Evolutionary conservation across 179 eudicot genomes (phyloP).

Genomic region (Spinacia oleracea): DNA sequence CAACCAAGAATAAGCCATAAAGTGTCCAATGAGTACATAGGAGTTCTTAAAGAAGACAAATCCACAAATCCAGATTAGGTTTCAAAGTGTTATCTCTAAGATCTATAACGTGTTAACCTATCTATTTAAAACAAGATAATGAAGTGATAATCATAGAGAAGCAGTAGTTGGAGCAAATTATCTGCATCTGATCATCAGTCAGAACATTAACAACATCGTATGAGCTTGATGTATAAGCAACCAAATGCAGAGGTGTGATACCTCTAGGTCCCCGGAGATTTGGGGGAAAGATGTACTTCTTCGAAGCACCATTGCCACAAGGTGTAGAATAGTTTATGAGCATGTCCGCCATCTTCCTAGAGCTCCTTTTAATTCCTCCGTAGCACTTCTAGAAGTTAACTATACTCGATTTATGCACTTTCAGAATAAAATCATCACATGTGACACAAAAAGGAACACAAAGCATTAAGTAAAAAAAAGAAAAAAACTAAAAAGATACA

Average conservation of each 20-base stretch:
- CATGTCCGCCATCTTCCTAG: constrained; percentile 60
- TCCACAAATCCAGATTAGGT: neutral
- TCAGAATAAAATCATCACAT: too few species aligned
- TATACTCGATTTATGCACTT: too few species aligned
- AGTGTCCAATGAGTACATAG: neutral
- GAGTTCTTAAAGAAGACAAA: neutral
- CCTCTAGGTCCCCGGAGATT: constrained; percentile 73
- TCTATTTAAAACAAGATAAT: neutral
- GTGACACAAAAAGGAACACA: too few species aligned
- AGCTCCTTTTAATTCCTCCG: constrained; percentile 64
- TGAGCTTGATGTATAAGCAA: constrained; percentile 61
- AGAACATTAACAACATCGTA: constrained; percentile 61
- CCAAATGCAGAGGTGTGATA: constrained; percentile 80
- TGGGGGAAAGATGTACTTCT: constrained; percentile 58
- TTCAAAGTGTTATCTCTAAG: neutral
- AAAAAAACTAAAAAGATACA: too few species aligned
- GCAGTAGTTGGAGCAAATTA: constrained; percentile 20
- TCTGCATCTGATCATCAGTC: constrained; percentile 74
- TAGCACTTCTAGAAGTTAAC: too few species aligned
- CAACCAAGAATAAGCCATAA: neutral
- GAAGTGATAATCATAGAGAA: neutral
- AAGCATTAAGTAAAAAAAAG: too few species aligned
- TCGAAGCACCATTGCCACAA: constrained; percentile 29
- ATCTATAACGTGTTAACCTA: neutral
- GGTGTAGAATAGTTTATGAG: constrained; percentile 57